Conservation (phyloP, 495 filamentous ascomycete genomes). For the Talaromyces ruber region DNA sequence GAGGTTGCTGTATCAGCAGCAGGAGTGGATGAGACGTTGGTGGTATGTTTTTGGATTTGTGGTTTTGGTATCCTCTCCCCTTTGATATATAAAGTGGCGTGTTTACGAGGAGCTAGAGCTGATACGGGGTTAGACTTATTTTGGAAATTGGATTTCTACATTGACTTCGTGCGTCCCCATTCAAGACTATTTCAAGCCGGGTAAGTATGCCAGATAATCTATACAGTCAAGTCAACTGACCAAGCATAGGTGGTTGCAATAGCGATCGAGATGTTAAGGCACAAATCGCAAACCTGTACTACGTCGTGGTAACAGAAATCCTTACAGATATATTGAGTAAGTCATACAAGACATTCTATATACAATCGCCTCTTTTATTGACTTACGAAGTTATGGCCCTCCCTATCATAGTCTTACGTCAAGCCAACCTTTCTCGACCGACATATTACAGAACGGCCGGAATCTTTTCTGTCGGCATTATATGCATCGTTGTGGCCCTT, state of each 20-base stretch:
- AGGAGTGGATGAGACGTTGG: conserved; percentile 22
- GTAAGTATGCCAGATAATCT: conserved; percentile 6
- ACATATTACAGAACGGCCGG: conserved; percentile 21
- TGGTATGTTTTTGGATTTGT: conserved; percentile 27
- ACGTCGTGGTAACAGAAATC: conserved; percentile 26
- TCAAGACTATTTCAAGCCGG: conserved; percentile 28
- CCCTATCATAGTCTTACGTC: neutral
- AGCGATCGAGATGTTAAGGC: conserved; percentile 20
- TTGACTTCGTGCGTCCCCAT: conserved; percentile 26
- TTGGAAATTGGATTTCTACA: conserved; percentile 24
- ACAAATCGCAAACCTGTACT: conserved; percentile 33
- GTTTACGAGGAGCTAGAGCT: neutral
- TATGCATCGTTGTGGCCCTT: conserved; percentile 42
- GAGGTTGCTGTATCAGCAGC: conserved; percentile 23
- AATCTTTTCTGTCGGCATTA: conserved; percentile 39
- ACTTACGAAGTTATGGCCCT: conserved; percentile 2
- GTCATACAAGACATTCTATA: neutral
- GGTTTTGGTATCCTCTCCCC: conserved; percentile 13
- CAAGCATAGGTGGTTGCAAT: conserved; percentile 19
- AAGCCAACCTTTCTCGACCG: neutral
- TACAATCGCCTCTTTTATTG: neutral
- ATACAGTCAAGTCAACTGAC: neutral
- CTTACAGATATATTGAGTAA: conserved; percentile 28
- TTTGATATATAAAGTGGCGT: neutral
- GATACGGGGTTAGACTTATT: conserved; percentile 12